A percentile compares a stretch with the other conserved stretches of the same genome.
Evolutionary conservation across 2,329 filamentous ascomycete genomes (phyloP).

Genomic region (Aurifilum marmelostoma): DNA sequence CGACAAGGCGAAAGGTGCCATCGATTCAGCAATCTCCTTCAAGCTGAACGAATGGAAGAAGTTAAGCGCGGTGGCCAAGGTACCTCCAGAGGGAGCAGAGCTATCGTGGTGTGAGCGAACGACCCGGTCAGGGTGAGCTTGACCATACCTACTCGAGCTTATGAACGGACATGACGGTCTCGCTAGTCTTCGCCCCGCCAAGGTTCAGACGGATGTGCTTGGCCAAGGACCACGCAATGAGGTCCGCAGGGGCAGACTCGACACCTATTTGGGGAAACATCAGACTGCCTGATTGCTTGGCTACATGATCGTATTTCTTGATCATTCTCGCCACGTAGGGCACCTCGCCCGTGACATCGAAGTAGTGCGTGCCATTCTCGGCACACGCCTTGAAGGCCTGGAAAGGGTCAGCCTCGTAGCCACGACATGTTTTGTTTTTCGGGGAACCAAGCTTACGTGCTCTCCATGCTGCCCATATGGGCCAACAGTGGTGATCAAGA

Average conservation of each 20-base stretch:
- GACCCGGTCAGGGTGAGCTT: background rate
- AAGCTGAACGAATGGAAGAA: slow-evolving; percentile 57
- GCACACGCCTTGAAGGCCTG: slow-evolving; percentile 63
- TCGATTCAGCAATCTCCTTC: slow-evolving; percentile 49
- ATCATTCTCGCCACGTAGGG: slow-evolving; percentile 64
- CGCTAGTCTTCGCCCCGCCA: slow-evolving; percentile 51
- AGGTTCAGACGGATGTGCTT: slow-evolving; percentile 54
- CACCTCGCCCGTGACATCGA: slow-evolving; percentile 65
- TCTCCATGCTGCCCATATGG: slow-evolving; percentile 63
- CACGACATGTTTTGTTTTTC: background rate
- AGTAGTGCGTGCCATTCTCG: slow-evolving; percentile 65
- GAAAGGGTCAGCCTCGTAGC: background rate
- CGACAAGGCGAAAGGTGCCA: slow-evolving; percentile 59
- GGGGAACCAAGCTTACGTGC: slow-evolving; percentile 32
- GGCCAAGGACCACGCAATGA: slow-evolving; percentile 59
- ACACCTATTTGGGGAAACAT: slow-evolving; percentile 65
- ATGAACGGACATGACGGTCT: slow-evolving; percentile 57
- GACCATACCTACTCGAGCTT: slow-evolving; percentile 41
- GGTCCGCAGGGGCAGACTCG: slow-evolving; percentile 65
- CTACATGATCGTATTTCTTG: slow-evolving; percentile 57
- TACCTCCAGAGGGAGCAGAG: slow-evolving; percentile 63
- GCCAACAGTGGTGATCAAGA: slow-evolving; percentile 62
- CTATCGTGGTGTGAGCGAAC: background rate
- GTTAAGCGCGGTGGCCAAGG: slow-evolving; percentile 67
- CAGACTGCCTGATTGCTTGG: slow-evolving; percentile 58